A percentile compares a stretch with the other conserved stretches of the same genome.
Conservation (phyloP, 106 monocot species). For the Cymbidium sinense region DNA sequence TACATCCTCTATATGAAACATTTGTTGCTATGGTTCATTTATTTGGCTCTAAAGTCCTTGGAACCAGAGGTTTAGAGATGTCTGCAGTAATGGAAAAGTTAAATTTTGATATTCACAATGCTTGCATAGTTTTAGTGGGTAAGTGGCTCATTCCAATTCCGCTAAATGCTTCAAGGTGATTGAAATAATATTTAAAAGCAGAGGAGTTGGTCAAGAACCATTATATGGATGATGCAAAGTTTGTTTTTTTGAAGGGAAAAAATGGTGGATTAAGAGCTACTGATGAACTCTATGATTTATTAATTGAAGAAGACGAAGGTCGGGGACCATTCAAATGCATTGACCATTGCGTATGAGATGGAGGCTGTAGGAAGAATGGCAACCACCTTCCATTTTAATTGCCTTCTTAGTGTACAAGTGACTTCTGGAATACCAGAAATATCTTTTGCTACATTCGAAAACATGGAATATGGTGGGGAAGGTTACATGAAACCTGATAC, state of each 20-base stretch:
- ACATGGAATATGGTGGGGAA: too few species aligned
- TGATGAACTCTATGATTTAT: conserved; percentile 72
- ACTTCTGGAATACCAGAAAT: background rate
- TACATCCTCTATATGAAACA: conserved; percentile 81
- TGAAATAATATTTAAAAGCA: conserved; percentile 20
- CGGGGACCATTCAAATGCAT: too few species aligned
- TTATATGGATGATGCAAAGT: conserved; percentile 70
- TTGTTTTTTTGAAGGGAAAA: conserved; percentile 80
- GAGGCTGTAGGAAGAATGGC: conserved; percentile 99
- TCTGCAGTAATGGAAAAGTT: conserved; percentile 94
- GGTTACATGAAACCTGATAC: conserved; percentile 95
- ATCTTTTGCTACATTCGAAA: too few species aligned
- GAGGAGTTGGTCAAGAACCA: conserved; percentile 79
- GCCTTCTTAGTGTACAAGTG: conserved; percentile 96
- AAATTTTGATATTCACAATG: too few species aligned
- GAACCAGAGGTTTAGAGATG: conserved; percentile 79
- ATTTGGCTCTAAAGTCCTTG: conserved; percentile 78
- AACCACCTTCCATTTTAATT: conserved; percentile 95
- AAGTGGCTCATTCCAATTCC: background rate
- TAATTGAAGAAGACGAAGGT: too few species aligned
- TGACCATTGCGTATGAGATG: too few species aligned
- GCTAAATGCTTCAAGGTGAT: conserved; percentile 9
- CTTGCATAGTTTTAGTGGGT: conserved; percentile 91
- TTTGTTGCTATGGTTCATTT: conserved; percentile 80
- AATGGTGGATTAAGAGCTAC: conserved; percentile 84